Evolutionary conservation across 2,329 filamentous ascomycete genomes (phyloP).

Genomic region (Colletotrichum filicis): DNA sequence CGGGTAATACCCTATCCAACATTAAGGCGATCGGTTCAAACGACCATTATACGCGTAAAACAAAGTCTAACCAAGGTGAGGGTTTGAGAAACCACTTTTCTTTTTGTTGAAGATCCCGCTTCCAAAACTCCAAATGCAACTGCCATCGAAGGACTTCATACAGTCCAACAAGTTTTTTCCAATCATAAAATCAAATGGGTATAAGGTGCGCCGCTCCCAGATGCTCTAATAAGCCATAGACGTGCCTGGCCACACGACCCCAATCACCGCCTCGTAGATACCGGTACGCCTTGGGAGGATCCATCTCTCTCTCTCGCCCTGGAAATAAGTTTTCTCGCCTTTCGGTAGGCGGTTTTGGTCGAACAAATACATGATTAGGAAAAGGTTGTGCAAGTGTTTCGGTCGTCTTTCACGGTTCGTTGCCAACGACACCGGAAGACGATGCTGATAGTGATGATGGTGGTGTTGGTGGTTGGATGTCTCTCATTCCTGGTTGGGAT

Average conservation of each 20-base stretch:
- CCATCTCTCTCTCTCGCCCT: background rate
- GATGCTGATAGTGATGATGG: background rate
- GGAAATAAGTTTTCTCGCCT: background rate
- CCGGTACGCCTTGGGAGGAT: conserved; percentile 12
- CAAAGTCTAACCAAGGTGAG: background rate
- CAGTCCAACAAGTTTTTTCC: background rate
- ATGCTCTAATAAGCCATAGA: conserved; percentile 21
- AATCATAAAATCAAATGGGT: conserved; percentile 29
- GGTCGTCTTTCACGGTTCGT: background rate
- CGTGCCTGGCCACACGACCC: background rate
- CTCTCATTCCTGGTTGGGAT: conserved; percentile 22
- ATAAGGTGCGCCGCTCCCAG: conserved; percentile 19
- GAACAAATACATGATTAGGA: background rate
- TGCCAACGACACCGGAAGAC: background rate
- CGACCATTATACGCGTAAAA: background rate
- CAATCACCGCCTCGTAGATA: background rate
- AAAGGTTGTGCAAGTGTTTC: background rate
- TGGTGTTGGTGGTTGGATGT: background rate
- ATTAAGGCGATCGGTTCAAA: background rate
- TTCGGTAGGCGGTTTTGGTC: background rate
- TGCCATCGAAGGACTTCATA: background rate
- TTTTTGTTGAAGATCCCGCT: conserved; percentile 1
- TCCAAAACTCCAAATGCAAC: conserved; percentile 10
- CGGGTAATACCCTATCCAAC: background rate
- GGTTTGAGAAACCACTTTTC: conserved; percentile 1